phyloP scores from a whole-genome alignment of 495 filamentous ascomycete genomes.

The Aspergillus conjunctus region DNA sequence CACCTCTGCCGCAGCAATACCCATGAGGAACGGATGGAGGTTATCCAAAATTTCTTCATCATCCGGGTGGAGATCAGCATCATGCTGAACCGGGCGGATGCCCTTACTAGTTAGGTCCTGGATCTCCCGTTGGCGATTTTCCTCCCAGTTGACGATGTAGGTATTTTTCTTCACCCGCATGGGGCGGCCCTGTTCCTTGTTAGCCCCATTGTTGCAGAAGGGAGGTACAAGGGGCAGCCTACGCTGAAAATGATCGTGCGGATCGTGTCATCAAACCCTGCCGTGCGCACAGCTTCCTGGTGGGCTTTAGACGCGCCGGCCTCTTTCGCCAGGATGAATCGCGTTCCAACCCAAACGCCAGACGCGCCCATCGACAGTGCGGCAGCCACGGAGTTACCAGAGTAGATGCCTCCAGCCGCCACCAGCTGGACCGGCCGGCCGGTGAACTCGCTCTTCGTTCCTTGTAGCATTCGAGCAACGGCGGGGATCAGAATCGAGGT shows the following conservation, averaged over 20 bases:
- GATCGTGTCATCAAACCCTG: conserved; percentile 89
- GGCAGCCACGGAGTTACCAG: conserved; percentile 86
- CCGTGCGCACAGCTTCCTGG: conserved; percentile 92
- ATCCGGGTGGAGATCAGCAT: conserved; percentile 79
- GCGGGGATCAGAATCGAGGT: conserved; percentile 87
- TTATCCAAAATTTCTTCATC: conserved; percentile 85
- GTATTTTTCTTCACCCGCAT: conserved; percentile 87
- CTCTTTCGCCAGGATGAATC: conserved; percentile 91
- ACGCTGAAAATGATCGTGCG: conserved; percentile 96
- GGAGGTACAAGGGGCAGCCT: too few species aligned
- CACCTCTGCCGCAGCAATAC: conserved; percentile 88
- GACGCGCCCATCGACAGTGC: conserved; percentile 88
- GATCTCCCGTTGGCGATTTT: conserved; percentile 86
- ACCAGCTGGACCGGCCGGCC: conserved; percentile 85
- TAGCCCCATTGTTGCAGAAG: too few species aligned
- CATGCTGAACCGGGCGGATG: conserved; percentile 86
- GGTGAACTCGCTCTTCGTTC: conserved; percentile 81
- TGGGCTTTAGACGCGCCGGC: conserved; percentile 90
- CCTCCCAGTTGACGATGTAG: conserved; percentile 95
- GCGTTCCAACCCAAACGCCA: conserved; percentile 94
- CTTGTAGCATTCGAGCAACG: conserved; percentile 77
- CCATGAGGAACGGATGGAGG: conserved; percentile 91
- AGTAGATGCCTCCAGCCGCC: conserved; percentile 91
- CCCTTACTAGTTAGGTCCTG: conserved; percentile 86
- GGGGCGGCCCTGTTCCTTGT: conserved; percentile 66